Evolutionary conservation across 2,329 filamentous ascomycete genomes (phyloP), one percentile per base, ranked within the genome.

Genomic region (Trichoderma arundinaceum): DNA sequence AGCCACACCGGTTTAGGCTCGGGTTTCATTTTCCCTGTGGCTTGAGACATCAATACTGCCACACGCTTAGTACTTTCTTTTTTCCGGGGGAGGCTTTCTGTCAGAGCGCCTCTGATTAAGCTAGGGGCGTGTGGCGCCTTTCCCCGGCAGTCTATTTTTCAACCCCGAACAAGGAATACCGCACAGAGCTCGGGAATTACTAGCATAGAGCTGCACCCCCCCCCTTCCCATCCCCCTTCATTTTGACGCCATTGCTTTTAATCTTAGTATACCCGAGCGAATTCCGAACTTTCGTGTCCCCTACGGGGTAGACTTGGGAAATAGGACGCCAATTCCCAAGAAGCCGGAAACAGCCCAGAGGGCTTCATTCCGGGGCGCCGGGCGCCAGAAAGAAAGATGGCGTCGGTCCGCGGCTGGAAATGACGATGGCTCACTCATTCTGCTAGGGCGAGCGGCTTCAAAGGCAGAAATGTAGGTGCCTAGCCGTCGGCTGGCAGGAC

Each of bases 291-390:
- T 19, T 39, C n/a, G n/a, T n/a, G n/a, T 13, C 32, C 46, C 33
- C 17, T n/a, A n/a, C 41, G 39, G 41, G 41, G 22, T 33, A 58
- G 35, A 33, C 28, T 28, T 56, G 52, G 52, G 19, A 41, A 35
- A 9, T 56, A 13, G 9, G 28, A 33, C 38, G 39, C 41, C n/a
- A 35, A 52, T 52, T 61, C 58, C 58, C 58, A 61, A 52, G 58
- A 61, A 52, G 58, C 58, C 58, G 58, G 58, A 61, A 38, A 44
- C n/a, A n/a, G n/a, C n/a, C n/a, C n/a, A n/a, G n/a, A n/a, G n/a
- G n/a, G n/a, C 3, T 48, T 61, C 58, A 61, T 52, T 52, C 28
- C 46, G 46, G 48, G 28, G 28, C n/a, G 13, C n/a, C n/a, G n/a
- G n/a, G n/a, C n/a, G n/a, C n/a, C 46, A 33, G 41, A 17, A 13